Evolutionary conservation across 1,139 yeast genomes (phyloP).

Genomic region (Lodderomyces beijingensis): DNA sequence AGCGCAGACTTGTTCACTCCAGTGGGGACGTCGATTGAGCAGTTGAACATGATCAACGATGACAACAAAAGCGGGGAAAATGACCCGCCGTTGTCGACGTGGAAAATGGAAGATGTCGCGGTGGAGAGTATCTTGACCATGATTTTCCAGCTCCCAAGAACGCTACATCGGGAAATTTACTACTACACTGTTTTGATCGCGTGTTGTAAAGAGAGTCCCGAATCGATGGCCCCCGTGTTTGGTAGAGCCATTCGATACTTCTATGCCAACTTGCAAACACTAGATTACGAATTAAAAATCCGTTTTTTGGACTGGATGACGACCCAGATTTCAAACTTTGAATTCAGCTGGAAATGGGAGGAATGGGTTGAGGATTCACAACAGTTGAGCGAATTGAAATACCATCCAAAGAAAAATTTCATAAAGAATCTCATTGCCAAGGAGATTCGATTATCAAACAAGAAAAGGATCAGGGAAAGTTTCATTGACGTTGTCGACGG

Average conservation of each 20-base stretch:
- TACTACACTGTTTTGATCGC: slow-evolving; percentile 85
- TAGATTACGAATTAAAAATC: slow-evolving; percentile 73
- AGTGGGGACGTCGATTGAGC: slow-evolving; percentile 80
- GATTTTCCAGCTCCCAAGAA: slow-evolving; percentile 69
- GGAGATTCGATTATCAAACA: slow-evolving; percentile 72
- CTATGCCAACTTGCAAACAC: slow-evolving; percentile 59
- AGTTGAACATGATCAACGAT: slow-evolving; percentile 39
- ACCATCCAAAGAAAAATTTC: slow-evolving; percentile 73
- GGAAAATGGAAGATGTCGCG: slow-evolving; percentile 90
- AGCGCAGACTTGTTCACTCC: slow-evolving; percentile 69
- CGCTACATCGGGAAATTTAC: slow-evolving; percentile 68
- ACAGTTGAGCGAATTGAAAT: slow-evolving; percentile 26
- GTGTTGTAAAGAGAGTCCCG: slow-evolving; percentile 83
- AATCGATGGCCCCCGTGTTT: slow-evolving; percentile 90
- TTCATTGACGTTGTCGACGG: slow-evolving; percentile 47
- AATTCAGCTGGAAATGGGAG: slow-evolving; percentile 97
- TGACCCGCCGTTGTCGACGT: slow-evolving; percentile 55
- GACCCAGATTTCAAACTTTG: slow-evolving; percentile 88
- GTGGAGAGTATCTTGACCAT: slow-evolving; percentile 77
- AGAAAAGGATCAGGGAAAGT: slow-evolving; percentile 68
- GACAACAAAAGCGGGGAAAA: slow-evolving; percentile 41
- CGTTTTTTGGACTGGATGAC: slow-evolving; percentile 90
- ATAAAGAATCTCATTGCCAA: slow-evolving; percentile 77
- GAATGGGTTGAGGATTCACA: slow-evolving; percentile 76
- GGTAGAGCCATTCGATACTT: slow-evolving; percentile 90